Evolutionary conservation across 345 rosid species (phyloP).

Genomic region (Cardamine chenopodiifolia): DNA sequence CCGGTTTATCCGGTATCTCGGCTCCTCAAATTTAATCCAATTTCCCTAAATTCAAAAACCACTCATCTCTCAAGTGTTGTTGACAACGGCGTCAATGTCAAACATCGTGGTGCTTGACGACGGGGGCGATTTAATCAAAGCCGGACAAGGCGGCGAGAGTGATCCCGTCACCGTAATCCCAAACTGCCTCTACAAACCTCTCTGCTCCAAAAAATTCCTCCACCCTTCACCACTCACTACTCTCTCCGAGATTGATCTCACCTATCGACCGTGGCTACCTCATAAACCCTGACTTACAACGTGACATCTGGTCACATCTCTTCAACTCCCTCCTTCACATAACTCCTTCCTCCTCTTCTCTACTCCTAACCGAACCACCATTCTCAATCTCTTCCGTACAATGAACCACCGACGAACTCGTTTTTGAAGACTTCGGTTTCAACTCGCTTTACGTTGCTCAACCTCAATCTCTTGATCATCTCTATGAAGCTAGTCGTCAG

Average conservation of each 20-base stretch:
- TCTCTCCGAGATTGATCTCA: conserved; percentile 60
- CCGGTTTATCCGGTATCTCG: too few relatives aligned
- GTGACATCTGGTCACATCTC: conserved; percentile 89
- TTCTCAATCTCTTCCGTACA: conserved; percentile 73
- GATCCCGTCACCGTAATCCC: conserved; percentile 73
- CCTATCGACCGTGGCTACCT: conserved; percentile 92
- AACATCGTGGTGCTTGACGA: conserved; percentile 87
- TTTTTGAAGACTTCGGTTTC: conserved; percentile 91
- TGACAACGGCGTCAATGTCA: conserved; percentile 46
- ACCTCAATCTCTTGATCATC: conserved; percentile 75
- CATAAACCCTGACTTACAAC: conserved; percentile 79
- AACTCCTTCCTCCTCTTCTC: conserved; percentile 59
- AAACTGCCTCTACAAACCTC: conserved; percentile 82
- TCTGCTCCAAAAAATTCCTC: conserved; percentile 74
- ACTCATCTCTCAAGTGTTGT: not conserved
- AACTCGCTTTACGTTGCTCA: conserved; percentile 65
- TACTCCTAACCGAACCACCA: conserved; percentile 80
- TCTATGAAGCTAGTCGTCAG: conserved; percentile 73
- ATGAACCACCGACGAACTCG: conserved; percentile 83
- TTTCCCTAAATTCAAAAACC: not conserved
- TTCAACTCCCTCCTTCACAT: conserved; percentile 65
- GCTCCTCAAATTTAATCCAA: too few relatives aligned
- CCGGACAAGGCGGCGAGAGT: conserved; percentile 82
- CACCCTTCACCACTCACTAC: conserved; percentile 52
- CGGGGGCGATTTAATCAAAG: conserved; percentile 83